Base-by-base conservation (phyloP, 2,329 filamentous ascomycete species). In the Clathrospora elynae region DNA sequence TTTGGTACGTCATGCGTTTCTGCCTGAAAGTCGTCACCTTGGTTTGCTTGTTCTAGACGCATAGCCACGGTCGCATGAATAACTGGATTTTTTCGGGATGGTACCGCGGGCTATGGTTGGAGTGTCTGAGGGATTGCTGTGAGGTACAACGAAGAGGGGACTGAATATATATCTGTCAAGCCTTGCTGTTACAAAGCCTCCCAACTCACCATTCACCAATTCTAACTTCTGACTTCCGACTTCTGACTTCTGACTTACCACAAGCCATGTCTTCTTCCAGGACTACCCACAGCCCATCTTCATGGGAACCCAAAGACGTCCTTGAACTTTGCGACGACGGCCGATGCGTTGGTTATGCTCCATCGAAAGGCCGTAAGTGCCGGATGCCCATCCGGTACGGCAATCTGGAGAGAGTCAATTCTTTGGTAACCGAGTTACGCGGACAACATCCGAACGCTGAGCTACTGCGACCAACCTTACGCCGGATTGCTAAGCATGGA, bases 361-460 rank as follows among this genome's bases (percentile, higher is more conserved):
- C 29, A 9, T 41, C 37, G 5, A 24, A 40, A 28, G 6, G 23
- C 16, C 29, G 29, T 4, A 41, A 41, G 19, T 41, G 37, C 22
- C 7, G 5, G 16, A 20, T 4, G 4, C 23, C 4, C 6, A 41
- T 41, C 13, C 8, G n/a, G 5, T 6, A 6, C 20, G 6, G 10
- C 6, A 23, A 23, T 23, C 20, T 23, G 20, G 20, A 6, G 20
- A 6, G 6, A 10, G 20, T 23, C 10, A 6, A 6, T 23, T 10
- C 20, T 6, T 10, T 23, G 6, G 20, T 6, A 6, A 23, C 20
- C 6, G 20, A 6, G 20, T 23, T 6, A 6, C 10, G 45, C 3
- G 29, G 4, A 1, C 22, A 46, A 12, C 18, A 22, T 2, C 47
- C 55, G 2, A 33, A 61, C 19, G 18, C 49, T n/a, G 31, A 35